A percentile compares a stretch with the other conserved stretches of the same genome.
These are phyloP conservation scores for Eucalyptus paniculata DNA, from an alignment of 345 rosid genomes.

Conservation along the genomic window DNA sequence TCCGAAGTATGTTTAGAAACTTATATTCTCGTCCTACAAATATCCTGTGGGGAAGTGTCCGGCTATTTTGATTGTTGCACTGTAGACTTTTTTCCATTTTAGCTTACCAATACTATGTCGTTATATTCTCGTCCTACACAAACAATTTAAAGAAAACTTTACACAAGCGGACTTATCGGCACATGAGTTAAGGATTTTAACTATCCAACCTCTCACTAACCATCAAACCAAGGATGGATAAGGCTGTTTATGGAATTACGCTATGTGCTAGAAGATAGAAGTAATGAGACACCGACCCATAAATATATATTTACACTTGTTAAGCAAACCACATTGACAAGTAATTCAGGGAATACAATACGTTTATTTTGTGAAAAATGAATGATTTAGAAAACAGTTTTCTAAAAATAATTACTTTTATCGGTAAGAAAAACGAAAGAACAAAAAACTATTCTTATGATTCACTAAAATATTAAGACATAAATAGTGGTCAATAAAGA, in stretches of 20 bases:
- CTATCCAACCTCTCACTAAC: not conserved
- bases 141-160: not conserved
- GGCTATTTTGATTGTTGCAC: not conserved
- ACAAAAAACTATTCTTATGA: not conserved
- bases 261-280: not conserved
- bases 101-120: not conserved
- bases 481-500: not conserved
- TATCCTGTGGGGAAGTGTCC: not conserved
- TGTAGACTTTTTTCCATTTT: not conserved
- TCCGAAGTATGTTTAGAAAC: not conserved
- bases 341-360: not conserved
- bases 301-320: not conserved
- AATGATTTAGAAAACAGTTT: not conserved
- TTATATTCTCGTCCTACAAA: not conserved
- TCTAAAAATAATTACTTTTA: too few species aligned
- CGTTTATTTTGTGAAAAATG: accelerated
- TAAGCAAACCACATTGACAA: not conserved
- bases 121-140: not conserved
- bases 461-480: not conserved
- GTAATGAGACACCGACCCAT: not conserved
- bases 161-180: not conserved
- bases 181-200: not conserved
- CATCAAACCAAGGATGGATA: not conserved
- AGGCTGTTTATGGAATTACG: not conserved
- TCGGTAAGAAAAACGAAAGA: not conserved